phyloP scores from a whole-genome alignment of 106 monocot species.

The Allium fistulosum region DNA sequence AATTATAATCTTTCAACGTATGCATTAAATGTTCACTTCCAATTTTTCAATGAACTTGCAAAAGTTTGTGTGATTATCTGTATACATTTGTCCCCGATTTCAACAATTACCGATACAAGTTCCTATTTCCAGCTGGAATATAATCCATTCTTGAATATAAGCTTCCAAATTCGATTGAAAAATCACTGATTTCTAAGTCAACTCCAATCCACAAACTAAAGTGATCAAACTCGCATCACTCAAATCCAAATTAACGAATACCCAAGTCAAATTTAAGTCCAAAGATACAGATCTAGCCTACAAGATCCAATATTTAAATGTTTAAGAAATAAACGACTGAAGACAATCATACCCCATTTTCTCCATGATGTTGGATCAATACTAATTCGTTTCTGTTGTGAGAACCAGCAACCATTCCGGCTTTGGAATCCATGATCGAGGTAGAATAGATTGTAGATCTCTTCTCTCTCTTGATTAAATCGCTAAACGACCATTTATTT shows the following conservation, averaged over 20 bases:
- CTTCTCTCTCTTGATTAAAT: background rate
- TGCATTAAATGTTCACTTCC: no score
- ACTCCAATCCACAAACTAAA: no score
- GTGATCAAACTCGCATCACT: background rate
- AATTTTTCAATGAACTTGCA: no score
- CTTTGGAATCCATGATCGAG: conserved; percentile 63
- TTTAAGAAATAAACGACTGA: background rate
- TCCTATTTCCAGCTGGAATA: no score
- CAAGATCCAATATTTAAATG: background rate
- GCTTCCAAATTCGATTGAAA: no score
- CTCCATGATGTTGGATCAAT: conserved; percentile 74
- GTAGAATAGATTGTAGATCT: background rate
- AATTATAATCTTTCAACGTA: no score
- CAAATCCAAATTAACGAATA: background rate
- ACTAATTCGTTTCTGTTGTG: conserved; percentile 80
- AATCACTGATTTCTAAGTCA: no score
- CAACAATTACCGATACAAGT: no score
- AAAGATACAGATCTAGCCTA: background rate
- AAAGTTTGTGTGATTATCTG: no score
- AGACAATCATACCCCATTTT: conserved; percentile 28
- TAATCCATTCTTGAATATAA: no score
- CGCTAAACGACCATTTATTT: background rate
- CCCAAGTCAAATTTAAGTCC: background rate
- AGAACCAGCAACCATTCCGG: conserved; percentile 83
- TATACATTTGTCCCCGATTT: no score